These are phyloP conservation scores for Obelidium mucronatum DNA, from an alignment of 192 early-diverging fungal species.

Conservation along the genomic window DNA sequence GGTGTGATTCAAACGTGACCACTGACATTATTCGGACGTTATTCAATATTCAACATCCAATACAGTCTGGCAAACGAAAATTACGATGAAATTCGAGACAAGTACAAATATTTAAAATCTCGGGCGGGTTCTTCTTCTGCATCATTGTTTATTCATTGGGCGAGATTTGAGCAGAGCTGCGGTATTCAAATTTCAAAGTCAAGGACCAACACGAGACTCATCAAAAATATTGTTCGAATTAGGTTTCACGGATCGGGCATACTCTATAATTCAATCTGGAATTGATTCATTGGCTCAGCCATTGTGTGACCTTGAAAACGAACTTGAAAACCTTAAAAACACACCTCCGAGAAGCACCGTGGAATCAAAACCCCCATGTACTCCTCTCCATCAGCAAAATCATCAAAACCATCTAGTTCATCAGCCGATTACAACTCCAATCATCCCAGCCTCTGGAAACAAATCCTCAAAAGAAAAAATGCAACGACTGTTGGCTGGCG, in stretches of 20 bases:
- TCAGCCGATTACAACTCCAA: not conserved
- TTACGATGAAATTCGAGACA: slow-evolving; percentile 44
- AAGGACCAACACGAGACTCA: not conserved
- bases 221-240: not conserved
- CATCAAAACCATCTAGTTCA: not conserved
- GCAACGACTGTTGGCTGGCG: not conserved
- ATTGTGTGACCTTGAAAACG: not conserved
- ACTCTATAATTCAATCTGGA: slow-evolving; percentile 30
- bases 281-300: slow-evolving; percentile 36
- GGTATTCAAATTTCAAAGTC: not conserved
- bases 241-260: slow-evolving; percentile 36
- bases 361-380: too few species aligned
- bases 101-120: slow-evolving; percentile 46
- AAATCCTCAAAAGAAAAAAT: not conserved
- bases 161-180: slow-evolving; percentile 40
- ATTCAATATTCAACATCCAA: too few species aligned
- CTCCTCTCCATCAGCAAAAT: not conserved
- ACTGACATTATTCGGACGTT: too few species aligned
- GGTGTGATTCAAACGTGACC: not conserved
- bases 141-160: slow-evolving; percentile 45
- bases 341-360: not conserved
- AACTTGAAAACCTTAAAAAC: not conserved
- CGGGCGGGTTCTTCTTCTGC: slow-evolving; percentile 36
- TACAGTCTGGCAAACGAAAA: slow-evolving; percentile 9
- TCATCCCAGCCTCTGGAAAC: not conserved